Percentiles rank a stretch among this genome's conserved stretches.
Conservation (phyloP, 192 early-diverging fungal species). For the Lunasporangiospora selenospora region DNA sequence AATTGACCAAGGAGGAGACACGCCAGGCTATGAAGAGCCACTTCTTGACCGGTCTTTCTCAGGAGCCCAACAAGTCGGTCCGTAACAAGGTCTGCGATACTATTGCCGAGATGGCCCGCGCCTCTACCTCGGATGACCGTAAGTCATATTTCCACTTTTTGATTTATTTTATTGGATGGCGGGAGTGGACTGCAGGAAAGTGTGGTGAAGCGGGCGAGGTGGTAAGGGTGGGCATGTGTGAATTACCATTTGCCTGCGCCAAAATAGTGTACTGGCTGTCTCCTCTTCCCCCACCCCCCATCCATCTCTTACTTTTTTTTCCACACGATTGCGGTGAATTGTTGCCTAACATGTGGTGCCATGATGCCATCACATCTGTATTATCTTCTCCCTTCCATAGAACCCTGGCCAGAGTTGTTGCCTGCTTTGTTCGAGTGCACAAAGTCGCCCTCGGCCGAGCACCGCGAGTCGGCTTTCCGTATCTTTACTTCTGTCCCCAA, state of each 20-base stretch:
- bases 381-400: slow-evolving; percentile 40
- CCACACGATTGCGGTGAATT: background rate
- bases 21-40: slow-evolving; percentile 74
- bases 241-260: no score
- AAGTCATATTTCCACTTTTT: slow-evolving; percentile 18
- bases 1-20: slow-evolving; percentile 65
- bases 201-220: no score
- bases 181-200: no score
- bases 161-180: no score
- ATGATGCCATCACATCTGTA: background rate
- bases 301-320: slow-evolving; percentile 2
- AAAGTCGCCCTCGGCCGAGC: slow-evolving; percentile 74
- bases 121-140: slow-evolving; percentile 57
- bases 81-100: slow-evolving; percentile 96
- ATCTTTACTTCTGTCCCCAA: slow-evolving; percentile 87
- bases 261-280: no score
- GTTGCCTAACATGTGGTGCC: slow-evolving; percentile 5
- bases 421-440: slow-evolving; percentile 82
- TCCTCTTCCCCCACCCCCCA: no score
- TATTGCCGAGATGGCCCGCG: slow-evolving; percentile 86
- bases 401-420: slow-evolving; percentile 84
- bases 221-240: no score
- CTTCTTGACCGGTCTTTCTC: slow-evolving; percentile 79
- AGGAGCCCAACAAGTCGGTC: slow-evolving; percentile 74
- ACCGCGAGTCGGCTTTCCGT: slow-evolving; percentile 89